Base-by-base conservation (phyloP, 2,329 filamentous ascomycete genomes). In the Talaromyces amestolkiae region DNA sequence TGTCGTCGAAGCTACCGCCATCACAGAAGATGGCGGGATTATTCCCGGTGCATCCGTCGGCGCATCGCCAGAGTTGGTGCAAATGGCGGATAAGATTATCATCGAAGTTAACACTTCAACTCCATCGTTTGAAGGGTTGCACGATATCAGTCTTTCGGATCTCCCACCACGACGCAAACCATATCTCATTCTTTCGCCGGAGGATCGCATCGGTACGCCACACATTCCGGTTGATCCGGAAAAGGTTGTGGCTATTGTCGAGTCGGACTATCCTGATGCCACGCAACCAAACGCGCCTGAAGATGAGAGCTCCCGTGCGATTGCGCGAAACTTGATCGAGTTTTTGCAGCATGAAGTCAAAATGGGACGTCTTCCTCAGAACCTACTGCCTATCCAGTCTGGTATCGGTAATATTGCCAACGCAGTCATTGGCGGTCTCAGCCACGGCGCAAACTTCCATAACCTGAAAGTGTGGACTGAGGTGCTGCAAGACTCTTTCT, bases 351-450 rank as follows among this genome's bases (percentile, higher is more conserved):
- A 96, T 78, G 92, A 96, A 78, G 93, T 96, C 62, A 80, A 82
- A 33, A 88, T 89, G 69, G 92, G 89, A 68, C 89, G 92, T 45
- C 85, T 96, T 61, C 92, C 92, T 2, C 78, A 85, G 71, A 92
- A 88, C 74, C 86, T 96, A 1, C 84, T 95, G 0, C 92, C 92
- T 1, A 85, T 96, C 19, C 92, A 96, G 78, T 93, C 90, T 11
- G 92, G 92, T 53, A 96, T 96, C 70, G 92, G 93, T 69, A 96
- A 96, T 82, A 96, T 96, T 65, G 92, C 92, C 78, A 96, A 96
- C 78, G 92, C 92, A 43, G 93, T 96, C 68, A 88, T 96, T 66
- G 92, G 92, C 67, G 93, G 92, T 15, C 86, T 96, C 64, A 86
- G 88, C 69, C 86, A 90, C 66, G 85, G 84, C 15, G 91, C 91